Evolutionary conservation across 1,139 yeast species (phyloP).

Genomic region (Saccharomyces hybrid): DNA sequence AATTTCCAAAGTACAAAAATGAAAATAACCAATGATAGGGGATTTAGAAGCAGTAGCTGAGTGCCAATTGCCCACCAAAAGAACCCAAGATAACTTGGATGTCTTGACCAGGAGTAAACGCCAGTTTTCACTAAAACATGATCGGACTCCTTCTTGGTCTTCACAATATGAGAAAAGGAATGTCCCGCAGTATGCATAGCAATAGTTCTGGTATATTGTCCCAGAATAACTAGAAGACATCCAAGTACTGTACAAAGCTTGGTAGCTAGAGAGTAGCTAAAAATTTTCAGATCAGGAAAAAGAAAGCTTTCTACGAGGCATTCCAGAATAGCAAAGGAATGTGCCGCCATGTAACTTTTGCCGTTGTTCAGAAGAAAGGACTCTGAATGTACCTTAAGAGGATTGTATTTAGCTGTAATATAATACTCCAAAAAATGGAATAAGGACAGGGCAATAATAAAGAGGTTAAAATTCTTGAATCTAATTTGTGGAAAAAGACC

Average conservation of each 20-base stretch:
- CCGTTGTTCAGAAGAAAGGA: conserved; percentile 77
- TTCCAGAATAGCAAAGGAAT: conserved; percentile 45
- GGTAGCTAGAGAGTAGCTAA: conserved; percentile 7
- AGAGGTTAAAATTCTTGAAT: conserved; percentile 39
- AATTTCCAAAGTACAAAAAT: conserved; percentile 51
- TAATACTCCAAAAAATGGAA: conserved; percentile 81
- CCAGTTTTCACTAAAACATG: conserved; percentile 71
- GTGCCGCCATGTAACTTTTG: conserved; percentile 56
- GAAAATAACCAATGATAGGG: conserved; percentile 44
- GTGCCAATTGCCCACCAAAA: conserved; percentile 92
- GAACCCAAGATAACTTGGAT: conserved; percentile 88
- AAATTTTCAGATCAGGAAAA: conserved; percentile 32
- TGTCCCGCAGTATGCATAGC: conserved; percentile 87
- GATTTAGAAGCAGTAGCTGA: conserved; percentile 62
- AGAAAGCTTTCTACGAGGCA: conserved; percentile 34
- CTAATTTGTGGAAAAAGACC: conserved; percentile 27
- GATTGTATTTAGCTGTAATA: conserved; percentile 67
- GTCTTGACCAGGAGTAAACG: conserved; percentile 58
- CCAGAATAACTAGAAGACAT: conserved; percentile 39
- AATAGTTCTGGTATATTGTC: conserved; percentile 59
- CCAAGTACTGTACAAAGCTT: conserved; percentile 37
- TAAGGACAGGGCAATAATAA: conserved; percentile 43
- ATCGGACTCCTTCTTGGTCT: conserved; percentile 40
- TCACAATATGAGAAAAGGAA: conserved; percentile 81
- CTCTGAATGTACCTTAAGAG: conserved; percentile 55